Conservation (phyloP, 1,284 basidiomycete species). For the Microbotryum saponariae region DNA sequence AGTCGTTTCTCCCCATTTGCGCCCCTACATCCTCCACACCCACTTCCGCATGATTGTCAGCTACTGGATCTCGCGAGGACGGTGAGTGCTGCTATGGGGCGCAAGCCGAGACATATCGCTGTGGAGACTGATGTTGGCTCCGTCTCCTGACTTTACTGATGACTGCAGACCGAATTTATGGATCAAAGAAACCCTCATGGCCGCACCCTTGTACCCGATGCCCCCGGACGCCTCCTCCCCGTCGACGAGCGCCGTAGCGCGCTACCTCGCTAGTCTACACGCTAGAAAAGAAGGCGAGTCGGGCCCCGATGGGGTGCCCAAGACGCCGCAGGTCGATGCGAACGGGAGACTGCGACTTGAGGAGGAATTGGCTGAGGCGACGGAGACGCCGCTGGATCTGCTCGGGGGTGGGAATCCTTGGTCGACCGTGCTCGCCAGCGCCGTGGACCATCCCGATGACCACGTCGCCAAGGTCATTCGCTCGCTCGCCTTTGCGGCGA, state of each 20-base stretch:
- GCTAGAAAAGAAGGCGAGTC: background rate
- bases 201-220: constrained; percentile 18
- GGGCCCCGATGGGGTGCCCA: background rate
- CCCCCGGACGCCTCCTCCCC: constrained; percentile 9
- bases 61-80: constrained; percentile 35
- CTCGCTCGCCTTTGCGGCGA: constrained; percentile 32
- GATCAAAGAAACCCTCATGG: constrained; percentile 31
- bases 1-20: constrained; percentile 28
- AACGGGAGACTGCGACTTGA: background rate
- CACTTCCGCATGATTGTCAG: constrained; percentile 34
- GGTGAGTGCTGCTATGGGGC: constrained; percentile 5
- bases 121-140: background rate
- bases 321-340: constrained; percentile 1
- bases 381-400: too few species aligned
- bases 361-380: background rate
- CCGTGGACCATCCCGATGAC: constrained; percentile 34
- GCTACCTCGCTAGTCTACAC: background rate
- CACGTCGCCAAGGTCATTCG: constrained; percentile 35
- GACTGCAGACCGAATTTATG: constrained; percentile 26
- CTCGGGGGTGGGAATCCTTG: constrained; percentile 14
- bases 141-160: background rate
- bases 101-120: too few species aligned
- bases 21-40: constrained; percentile 33
- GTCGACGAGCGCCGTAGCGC: background rate
- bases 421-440: constrained; percentile 19